phyloP scores from a whole-genome alignment of 768 basidiomycete genomes.

The Suillus hirtellus region DNA sequence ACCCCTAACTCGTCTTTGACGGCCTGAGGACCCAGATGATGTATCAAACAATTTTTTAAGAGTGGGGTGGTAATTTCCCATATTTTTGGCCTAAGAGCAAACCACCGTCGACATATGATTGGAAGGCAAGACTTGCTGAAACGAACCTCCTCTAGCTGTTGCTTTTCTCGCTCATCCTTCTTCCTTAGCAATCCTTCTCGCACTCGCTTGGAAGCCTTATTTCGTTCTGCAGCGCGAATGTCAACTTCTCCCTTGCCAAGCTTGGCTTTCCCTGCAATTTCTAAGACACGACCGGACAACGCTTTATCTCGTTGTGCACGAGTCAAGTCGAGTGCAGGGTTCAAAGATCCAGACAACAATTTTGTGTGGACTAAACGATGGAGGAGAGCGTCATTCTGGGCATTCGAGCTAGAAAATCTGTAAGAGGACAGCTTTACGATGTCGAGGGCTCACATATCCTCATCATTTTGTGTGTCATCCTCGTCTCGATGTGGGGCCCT shows the following conservation, averaged over 20 bases:
- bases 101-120: conserved; percentile 13
- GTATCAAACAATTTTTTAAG: conserved; percentile 67
- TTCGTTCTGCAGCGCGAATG: conserved; percentile 62
- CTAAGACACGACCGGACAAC: conserved; percentile 73
- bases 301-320: conserved; percentile 74
- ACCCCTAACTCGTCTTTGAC: conserved; percentile 60
- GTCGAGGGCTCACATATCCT: conserved; percentile 1
- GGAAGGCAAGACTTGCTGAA: not conserved
- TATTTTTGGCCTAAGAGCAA: conserved; percentile 65
- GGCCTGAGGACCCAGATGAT: conserved; percentile 24
- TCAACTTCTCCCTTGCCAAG: conserved; percentile 73
- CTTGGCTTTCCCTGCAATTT: conserved; percentile 65
- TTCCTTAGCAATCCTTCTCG: conserved; percentile 69
- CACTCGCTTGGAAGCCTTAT: conserved; percentile 69
- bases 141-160: conserved; percentile 68
- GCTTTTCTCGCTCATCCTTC: conserved; percentile 53
- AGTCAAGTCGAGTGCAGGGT: conserved; percentile 58
- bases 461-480: conserved; percentile 3
- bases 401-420: conserved; percentile 56
- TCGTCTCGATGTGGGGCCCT: conserved; percentile 13
- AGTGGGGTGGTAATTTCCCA: conserved; percentile 83
- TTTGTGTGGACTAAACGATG: conserved; percentile 81
- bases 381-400: conserved; percentile 75
- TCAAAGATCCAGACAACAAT: conserved; percentile 71
- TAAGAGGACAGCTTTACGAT: not conserved